A percentile compares a stretch with the other conserved stretches of the same genome.
These are phyloP conservation scores for Dryadomyces quercivorus DNA, from an alignment of 2,329 filamentous ascomycete species.

Conservation along the genomic window DNA sequence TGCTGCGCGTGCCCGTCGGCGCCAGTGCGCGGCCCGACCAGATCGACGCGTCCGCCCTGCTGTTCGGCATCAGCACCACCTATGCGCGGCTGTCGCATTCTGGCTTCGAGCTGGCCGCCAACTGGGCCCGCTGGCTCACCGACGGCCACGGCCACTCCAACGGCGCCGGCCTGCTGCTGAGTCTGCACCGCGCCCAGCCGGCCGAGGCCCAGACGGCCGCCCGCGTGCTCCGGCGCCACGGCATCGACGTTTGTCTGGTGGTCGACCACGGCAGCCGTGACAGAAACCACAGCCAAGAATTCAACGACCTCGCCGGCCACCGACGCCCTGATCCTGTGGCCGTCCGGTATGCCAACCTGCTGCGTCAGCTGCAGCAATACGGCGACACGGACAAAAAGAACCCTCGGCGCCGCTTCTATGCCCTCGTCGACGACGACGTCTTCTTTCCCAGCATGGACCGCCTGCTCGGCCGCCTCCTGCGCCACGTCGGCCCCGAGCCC, in stretches of 20 bases:
- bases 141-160: slow-evolving; percentile 26
- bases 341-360: slow-evolving; percentile 10
- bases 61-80: slow-evolving; percentile 32
- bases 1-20: slow-evolving; percentile 22
- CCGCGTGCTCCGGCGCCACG: slow-evolving; percentile 19
- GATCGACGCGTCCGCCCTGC: slow-evolving; percentile 24
- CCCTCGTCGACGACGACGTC: slow-evolving; percentile 31
- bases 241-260: slow-evolving; percentile 25
- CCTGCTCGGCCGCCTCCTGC: slow-evolving; percentile 25
- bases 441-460: slow-evolving; percentile 31
- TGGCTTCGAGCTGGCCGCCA: slow-evolving; percentile 25
- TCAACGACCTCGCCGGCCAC: background rate
- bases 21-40: slow-evolving; percentile 18
- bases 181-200: slow-evolving; percentile 25
- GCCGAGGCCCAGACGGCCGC: slow-evolving; percentile 21
- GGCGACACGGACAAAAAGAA: background rate
- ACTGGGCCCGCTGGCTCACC: slow-evolving; percentile 35
- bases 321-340: slow-evolving; percentile 5
- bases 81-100: slow-evolving; percentile 25
- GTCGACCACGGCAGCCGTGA: slow-evolving; percentile 12
- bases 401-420: slow-evolving; percentile 20
- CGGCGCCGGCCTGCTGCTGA: slow-evolving; percentile 29
- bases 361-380: slow-evolving; percentile 1
- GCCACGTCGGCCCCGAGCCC: slow-evolving; percentile 13
- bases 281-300: background rate